These are phyloP conservation scores for Sphagnum fallax DNA, from an alignment of 228 moss, liverwort and hornwort genomes.

Conservation along the genomic window DNA sequence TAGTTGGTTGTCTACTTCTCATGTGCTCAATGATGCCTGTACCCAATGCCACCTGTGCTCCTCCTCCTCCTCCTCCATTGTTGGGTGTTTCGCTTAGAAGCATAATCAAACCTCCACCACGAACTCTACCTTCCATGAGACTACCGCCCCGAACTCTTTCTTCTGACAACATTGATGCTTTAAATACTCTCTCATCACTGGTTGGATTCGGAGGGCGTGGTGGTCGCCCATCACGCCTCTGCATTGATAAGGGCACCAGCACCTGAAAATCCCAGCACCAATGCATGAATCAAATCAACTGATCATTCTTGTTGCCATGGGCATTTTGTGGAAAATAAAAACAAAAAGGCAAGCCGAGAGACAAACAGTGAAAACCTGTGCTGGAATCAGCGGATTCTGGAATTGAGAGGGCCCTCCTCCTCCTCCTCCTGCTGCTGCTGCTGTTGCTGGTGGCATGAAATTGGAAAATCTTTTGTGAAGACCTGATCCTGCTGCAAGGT, in stretches of 20 bases:
- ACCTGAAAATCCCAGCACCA: conserved; percentile 23
- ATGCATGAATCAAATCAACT: too few relatives aligned
- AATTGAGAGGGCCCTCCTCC: conserved; percentile 19
- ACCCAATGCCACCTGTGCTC: conserved; percentile 13
- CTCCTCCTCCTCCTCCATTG: conserved; percentile 27
- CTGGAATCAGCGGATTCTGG: conserved; percentile 74
- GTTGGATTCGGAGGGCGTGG: conserved; percentile 69
- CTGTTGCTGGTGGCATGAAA: neutral
- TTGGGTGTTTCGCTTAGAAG: conserved; percentile 21
- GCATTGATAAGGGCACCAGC: conserved; percentile 92
- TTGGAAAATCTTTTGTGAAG: too few relatives aligned
- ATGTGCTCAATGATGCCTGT: conserved; percentile 40
- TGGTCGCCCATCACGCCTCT: conserved; percentile 68
- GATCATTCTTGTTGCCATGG: too few relatives aligned
- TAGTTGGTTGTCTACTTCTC: neutral
- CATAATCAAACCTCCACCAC: conserved; percentile 66
- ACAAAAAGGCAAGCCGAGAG: too few relatives aligned
- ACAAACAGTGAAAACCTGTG: conserved; percentile 29
- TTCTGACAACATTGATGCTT: conserved; percentile 43
- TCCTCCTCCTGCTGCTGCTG: too few relatives aligned
- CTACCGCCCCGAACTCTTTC: conserved; percentile 90
- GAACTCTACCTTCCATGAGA: conserved; percentile 81
- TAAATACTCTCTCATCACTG: conserved; percentile 61
- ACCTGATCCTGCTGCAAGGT: too few relatives aligned
- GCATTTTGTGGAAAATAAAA: too few relatives aligned